Evolutionary conservation across 257 asterid genomes (phyloP).

Genomic region (Petunia axillaris): DNA sequence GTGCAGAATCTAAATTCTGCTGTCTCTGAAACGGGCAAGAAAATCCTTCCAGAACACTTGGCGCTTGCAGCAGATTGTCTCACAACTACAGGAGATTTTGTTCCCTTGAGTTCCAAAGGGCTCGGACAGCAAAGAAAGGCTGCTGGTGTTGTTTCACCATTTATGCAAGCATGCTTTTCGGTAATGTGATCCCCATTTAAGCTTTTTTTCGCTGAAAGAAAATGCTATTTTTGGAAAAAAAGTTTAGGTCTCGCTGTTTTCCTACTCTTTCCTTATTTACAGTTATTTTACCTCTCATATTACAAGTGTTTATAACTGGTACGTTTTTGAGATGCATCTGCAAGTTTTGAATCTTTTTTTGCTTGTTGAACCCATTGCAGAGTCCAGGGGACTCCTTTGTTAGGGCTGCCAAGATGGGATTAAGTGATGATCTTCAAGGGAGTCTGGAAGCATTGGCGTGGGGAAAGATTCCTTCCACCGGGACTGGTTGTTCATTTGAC

Average conservation of each 20-base stretch:
- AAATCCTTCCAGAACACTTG: slow-evolving; percentile 77
- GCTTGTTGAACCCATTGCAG: slow-evolving; percentile 51
- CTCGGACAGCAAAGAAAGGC: slow-evolving; percentile 78
- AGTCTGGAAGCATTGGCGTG: slow-evolving; percentile 80
- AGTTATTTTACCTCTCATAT: slow-evolving; percentile 14
- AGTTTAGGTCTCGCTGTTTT: neutral
- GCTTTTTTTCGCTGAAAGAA: slow-evolving; percentile 13
- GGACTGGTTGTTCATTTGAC: slow-evolving; percentile 77
- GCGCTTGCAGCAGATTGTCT: slow-evolving; percentile 76
- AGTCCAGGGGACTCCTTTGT: slow-evolving; percentile 65
- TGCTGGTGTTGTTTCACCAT: slow-evolving; percentile 59
- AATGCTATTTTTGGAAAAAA: neutral
- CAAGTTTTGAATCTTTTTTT: slow-evolving; percentile 14
- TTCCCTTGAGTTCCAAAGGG: slow-evolving; percentile 73
- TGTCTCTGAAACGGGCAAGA: slow-evolving; percentile 71
- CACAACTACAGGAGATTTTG: slow-evolving; percentile 78
- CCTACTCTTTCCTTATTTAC: slow-evolving; percentile 14
- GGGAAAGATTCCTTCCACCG: slow-evolving; percentile 86
- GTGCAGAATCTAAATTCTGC: slow-evolving; percentile 81
- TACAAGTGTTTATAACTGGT: neutral
- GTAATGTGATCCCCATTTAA: slow-evolving; percentile 41
- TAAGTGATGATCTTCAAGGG: slow-evolving; percentile 69
- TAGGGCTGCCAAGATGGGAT: slow-evolving; percentile 78
- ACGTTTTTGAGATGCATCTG: neutral
- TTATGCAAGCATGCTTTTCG: slow-evolving; percentile 78